Evolutionary conservation across 2,329 filamentous ascomycete species (phyloP).

Genomic region (Colletotrichum tofieldiae): DNA sequence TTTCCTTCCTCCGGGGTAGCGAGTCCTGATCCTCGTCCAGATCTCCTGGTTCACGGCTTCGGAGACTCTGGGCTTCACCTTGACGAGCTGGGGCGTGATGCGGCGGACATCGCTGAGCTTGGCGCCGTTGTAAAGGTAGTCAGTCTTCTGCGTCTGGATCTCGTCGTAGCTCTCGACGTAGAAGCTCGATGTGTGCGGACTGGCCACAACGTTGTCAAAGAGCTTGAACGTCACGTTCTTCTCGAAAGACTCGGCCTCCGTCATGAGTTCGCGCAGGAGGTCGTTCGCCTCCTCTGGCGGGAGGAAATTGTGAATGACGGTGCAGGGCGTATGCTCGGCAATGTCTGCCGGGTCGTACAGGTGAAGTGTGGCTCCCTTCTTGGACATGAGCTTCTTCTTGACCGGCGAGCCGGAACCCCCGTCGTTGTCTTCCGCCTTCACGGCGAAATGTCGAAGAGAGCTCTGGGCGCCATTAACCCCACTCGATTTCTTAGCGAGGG

Average conservation of each 20-base stretch:
- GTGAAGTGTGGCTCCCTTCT: conserved; percentile 86
- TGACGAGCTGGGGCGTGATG: conserved; percentile 81
- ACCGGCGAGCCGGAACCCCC: conserved; percentile 37
- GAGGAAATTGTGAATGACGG: conserved; percentile 93
- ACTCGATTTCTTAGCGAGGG: conserved; percentile 53
- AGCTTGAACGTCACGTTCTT: conserved; percentile 81
- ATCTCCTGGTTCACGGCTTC: conserved; percentile 85
- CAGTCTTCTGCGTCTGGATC: conserved; percentile 77
- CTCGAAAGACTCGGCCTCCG: conserved; percentile 80
- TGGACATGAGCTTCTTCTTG: conserved; percentile 73
- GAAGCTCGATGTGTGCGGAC: conserved; percentile 87
- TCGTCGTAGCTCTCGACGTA: conserved; percentile 85
- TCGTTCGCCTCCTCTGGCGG: conserved; percentile 79
- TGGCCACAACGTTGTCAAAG: conserved; percentile 89
- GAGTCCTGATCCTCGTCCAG: conserved; percentile 76
- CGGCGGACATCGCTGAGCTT: conserved; percentile 82
- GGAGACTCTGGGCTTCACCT: conserved; percentile 79
- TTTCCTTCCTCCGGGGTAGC: conserved; percentile 80
- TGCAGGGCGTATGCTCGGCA: conserved; percentile 88
- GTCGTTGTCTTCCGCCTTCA: conserved; percentile 31
- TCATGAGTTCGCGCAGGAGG: conserved; percentile 82
- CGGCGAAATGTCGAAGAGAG: conserved; percentile 71
- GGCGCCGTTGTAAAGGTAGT: conserved; percentile 90
- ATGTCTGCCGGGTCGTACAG: conserved; percentile 88
- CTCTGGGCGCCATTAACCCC: conserved; percentile 70